These are phyloP conservation scores for Medicago arabica DNA, from an alignment of 306 rosid genomes.

Conservation along the genomic window DNA sequence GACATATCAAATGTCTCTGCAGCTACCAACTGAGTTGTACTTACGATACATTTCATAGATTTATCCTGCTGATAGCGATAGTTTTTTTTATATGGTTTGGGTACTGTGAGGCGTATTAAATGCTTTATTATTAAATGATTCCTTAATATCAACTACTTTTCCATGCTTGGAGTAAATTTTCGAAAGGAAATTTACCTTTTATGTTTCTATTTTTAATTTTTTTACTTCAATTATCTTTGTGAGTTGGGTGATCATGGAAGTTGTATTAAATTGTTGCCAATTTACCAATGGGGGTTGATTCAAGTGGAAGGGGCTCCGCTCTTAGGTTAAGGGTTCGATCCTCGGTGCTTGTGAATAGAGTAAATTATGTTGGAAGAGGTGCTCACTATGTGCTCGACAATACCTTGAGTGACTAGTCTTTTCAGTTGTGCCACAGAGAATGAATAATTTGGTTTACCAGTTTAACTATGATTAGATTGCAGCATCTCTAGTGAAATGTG, in stretches of 20 bases:
- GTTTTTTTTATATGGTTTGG: background rate
- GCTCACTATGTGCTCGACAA: background rate
- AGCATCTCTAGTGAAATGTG: slow-evolving; percentile 6
- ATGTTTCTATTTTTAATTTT: background rate
- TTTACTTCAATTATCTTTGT: background rate
- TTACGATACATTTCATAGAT: too few relatives aligned
- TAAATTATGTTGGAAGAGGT: background rate
- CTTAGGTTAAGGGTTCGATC: too few relatives aligned
- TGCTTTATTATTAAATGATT: slow-evolving; percentile 1
- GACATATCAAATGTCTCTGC: too few relatives aligned
- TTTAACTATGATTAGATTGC: slow-evolving; percentile 28
- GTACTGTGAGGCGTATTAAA: slow-evolving; percentile 32
- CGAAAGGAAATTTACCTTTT: background rate
- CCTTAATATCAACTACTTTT: slow-evolving; percentile 30
- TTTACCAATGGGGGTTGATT: background rate
- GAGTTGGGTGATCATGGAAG: background rate
- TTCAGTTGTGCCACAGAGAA: background rate
- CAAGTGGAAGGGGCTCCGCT: too few relatives aligned
- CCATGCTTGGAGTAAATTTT: background rate
- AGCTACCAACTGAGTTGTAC: too few relatives aligned
- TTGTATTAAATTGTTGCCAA: background rate
- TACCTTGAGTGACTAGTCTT: background rate
- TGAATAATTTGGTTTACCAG: background rate
- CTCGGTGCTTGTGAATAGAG: too few relatives aligned
- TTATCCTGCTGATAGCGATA: background rate